Conservation (phyloP, 2,329 filamentous ascomycete genomes). For the Graphilbum sp. region DNA sequence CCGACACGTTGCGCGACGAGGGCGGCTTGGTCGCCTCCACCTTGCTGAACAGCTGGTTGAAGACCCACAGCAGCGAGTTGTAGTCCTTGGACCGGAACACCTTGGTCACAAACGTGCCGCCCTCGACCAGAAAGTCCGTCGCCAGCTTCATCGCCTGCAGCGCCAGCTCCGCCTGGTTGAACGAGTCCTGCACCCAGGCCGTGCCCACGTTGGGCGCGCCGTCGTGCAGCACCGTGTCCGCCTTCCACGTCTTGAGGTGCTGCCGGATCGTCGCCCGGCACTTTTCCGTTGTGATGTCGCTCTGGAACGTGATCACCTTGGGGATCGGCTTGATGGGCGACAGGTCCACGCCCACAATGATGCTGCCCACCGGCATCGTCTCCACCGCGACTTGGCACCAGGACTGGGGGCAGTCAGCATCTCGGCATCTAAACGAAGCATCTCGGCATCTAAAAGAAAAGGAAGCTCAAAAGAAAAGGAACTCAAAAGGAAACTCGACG, state of each 20-base stretch:
- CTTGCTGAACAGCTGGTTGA: constrained; percentile 89
- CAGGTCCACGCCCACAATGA: constrained; percentile 91
- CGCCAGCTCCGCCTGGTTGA: constrained; percentile 87
- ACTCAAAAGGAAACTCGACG: background rate
- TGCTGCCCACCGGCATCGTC: constrained; percentile 76
- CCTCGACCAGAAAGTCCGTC: constrained; percentile 78
- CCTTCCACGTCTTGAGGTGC: constrained; percentile 92
- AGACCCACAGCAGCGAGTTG: constrained; percentile 89
- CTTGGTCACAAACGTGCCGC: constrained; percentile 91
- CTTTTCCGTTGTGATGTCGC: constrained; percentile 95
- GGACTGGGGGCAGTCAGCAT: constrained; percentile 35
- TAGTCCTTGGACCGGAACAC: constrained; percentile 96
- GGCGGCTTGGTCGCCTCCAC: constrained; percentile 97
- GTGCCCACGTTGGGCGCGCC: constrained; percentile 96
- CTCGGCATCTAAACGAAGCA: background rate
- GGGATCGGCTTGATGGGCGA: constrained; percentile 92
- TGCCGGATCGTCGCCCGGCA: constrained; percentile 77
- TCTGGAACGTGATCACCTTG: constrained; percentile 86
- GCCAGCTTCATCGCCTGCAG: constrained; percentile 85
- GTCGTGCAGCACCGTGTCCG: constrained; percentile 88
- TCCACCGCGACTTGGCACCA: constrained; percentile 96
- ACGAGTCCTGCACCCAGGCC: constrained; percentile 95
- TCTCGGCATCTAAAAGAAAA: no score
- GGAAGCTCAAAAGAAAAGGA: no score
- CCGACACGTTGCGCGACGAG: constrained; percentile 86